Percentiles rank a stretch among this genome's conserved stretches.
Evolutionary conservation across 306 rosid species (phyloP).

Genomic region (Sophora flavescens): DNA sequence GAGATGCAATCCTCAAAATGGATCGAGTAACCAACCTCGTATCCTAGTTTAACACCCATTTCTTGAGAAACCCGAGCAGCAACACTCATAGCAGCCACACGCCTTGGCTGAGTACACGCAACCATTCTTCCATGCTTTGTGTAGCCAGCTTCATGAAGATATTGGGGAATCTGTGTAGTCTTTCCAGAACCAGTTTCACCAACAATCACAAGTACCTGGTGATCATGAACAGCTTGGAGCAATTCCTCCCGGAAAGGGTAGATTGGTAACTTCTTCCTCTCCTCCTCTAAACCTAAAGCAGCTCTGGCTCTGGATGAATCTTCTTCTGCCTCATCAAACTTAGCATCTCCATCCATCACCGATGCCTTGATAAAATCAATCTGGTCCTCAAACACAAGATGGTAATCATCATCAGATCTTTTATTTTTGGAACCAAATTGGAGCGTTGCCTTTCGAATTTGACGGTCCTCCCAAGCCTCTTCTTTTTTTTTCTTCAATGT

Average conservation of each 20-base stretch:
- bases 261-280: conserved; percentile 83
- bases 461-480: conserved; percentile 99
- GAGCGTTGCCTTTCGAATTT: conserved; percentile 87
- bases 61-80: conserved; percentile 99
- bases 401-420: conserved; percentile 78
- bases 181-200: conserved; percentile 99
- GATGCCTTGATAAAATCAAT: conserved; percentile 92
- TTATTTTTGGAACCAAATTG: conserved; percentile 88
- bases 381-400: conserved; percentile 96
- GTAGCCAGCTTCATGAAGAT: conserved; percentile 97
- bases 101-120: conserved; percentile 96
- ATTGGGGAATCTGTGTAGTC: conserved; percentile 96
- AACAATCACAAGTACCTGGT: conserved; percentile 96
- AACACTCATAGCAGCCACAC: conserved; percentile 99
- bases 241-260: conserved; percentile 78
- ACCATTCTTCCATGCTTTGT: conserved; percentile 84
- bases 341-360: conserved; percentile 92
- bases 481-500: conserved; percentile 28
- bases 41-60: conserved; percentile 95
- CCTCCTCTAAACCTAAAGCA: conserved; percentile 80
- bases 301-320: no score
- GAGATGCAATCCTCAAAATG: conserved; percentile 98
- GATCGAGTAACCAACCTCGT: conserved; percentile 98
- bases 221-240: conserved; percentile 77
- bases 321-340: conserved; percentile 56